Evolutionary conservation across 2,329 filamentous ascomycete species (phyloP), one percentile per base, ranked within the genome.

Genomic region (Graphilbum sp.): DNA sequence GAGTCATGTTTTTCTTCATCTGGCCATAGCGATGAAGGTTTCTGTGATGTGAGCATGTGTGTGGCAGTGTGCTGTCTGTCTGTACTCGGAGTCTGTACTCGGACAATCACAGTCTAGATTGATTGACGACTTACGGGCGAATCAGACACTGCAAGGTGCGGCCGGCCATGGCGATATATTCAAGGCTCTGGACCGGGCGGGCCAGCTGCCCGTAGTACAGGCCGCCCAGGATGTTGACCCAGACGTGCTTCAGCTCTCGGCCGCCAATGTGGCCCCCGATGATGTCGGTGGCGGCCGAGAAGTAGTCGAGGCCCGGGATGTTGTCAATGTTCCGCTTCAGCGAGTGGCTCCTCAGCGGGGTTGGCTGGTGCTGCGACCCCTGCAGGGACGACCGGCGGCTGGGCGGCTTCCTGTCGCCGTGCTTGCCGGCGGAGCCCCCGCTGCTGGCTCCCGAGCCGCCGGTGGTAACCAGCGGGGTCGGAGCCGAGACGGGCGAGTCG

Each of bases 271-370:
- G 75, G 41, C 80, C 80, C 5, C 86, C 86, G 15, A 96, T 62
- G 29, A 96, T 94, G 43, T 90, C 80, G 1, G 79, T 79, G 2
- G 86, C 88, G 43, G 82, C 77, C 1, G 82, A 81, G 54, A 87
- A 95, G 53, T 95, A 95, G 23, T 86, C 80, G 41, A 96, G 62
- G 0, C 90, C 90, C 1, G 90, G 88, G 43, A 95, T 81, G 7
- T 81, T 69, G 49, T 96, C 86, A 36, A 90, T 67, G 51, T 93
- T 94, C 47, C 70, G 47, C 45, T 52, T 61, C 7, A 52, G 41
- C 8, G 46, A 16, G 15, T 29, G 25, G 44, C 3, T 37, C 19
- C 16, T 32, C 8, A 20, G n/a, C 7, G 34, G 13, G 5, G 20
- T 37, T 8, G 12, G 41, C 23, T 40, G 47, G 46, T n/a, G 35